phyloP scores from a whole-genome alignment of 177 flowering plant species.

The Vitis hybrid region DNA sequence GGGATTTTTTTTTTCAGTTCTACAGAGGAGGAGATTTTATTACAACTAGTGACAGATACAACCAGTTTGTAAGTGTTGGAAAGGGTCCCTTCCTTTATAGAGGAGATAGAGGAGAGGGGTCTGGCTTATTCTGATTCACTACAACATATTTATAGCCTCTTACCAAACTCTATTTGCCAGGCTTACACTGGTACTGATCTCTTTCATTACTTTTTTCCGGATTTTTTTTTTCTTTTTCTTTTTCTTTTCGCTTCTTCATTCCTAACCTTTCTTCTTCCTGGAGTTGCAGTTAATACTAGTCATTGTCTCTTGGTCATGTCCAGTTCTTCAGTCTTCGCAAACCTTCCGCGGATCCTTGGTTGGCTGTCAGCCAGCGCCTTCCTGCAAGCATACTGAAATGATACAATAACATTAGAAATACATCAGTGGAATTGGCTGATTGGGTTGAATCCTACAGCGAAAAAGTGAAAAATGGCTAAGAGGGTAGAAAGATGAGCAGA shows the following conservation, averaged over 20 bases:
- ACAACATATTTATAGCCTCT: background rate
- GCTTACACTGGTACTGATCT: constrained; percentile 1
- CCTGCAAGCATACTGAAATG: constrained; percentile 95
- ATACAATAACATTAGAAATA: background rate
- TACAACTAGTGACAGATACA: constrained; percentile 18
- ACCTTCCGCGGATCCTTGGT: constrained; percentile 96
- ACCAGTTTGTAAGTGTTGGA: constrained; percentile 4
- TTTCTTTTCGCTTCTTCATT: constrained; percentile 4
- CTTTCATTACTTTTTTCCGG: constrained; percentile 5
- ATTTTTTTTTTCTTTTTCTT: background rate
- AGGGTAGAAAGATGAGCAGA: too few relatives aligned
- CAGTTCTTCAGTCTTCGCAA: constrained; percentile 82
- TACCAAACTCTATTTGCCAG: constrained; percentile 7
- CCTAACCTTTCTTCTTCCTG: constrained; percentile 1
- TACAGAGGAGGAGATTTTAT: constrained; percentile 15
- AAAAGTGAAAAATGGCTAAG: too few relatives aligned
- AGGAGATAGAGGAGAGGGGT: background rate
- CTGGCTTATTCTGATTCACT: constrained; percentile 13
- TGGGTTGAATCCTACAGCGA: too few relatives aligned
- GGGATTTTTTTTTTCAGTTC: constrained; percentile 1
- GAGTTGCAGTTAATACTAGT: background rate
- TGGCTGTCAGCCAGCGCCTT: constrained; percentile 98
- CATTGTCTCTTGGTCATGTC: constrained; percentile 46
- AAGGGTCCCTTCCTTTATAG: too few relatives aligned
- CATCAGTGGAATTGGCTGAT: too few relatives aligned